A percentile compares a stretch with the other conserved stretches of the same genome.
phyloP scores from a whole-genome alignment of 129 eudicot species.

The Flaveria robusta region DNA sequence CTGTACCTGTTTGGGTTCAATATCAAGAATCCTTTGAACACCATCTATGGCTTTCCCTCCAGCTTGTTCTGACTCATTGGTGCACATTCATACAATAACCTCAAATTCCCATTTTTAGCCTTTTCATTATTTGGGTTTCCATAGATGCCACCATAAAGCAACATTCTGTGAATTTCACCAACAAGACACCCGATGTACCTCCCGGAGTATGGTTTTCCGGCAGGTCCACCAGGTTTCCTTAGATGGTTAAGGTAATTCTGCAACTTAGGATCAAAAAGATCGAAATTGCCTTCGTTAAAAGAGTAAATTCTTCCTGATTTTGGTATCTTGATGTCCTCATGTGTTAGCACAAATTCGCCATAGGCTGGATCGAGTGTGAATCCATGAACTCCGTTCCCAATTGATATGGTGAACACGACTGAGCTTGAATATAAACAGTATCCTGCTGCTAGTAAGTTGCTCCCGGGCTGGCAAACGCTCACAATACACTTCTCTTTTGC shows the following conservation, averaged over 20 bases:
- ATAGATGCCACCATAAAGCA: slow-evolving; percentile 81
- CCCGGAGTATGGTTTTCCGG: slow-evolving; percentile 88
- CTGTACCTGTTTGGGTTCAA: slow-evolving; percentile 69
- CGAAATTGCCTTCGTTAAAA: slow-evolving; percentile 88
- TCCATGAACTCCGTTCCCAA: slow-evolving; percentile 76
- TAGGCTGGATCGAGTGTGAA: slow-evolving; percentile 82
- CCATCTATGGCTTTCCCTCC: slow-evolving; percentile 95
- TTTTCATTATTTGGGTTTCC: slow-evolving; percentile 79
- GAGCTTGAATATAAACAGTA: slow-evolving; percentile 94
- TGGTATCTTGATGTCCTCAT: slow-evolving; percentile 79
- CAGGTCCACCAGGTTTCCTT: slow-evolving; percentile 75
- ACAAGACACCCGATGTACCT: slow-evolving; percentile 89
- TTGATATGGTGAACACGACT: slow-evolving; percentile 70
- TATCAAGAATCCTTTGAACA: slow-evolving; percentile 74
- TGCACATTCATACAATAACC: slow-evolving; percentile 95
- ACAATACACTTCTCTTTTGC: slow-evolving; percentile 72
- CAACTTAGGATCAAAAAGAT: slow-evolving; percentile 71
- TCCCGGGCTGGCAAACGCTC: slow-evolving; percentile 94
- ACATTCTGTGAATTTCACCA: slow-evolving; percentile 88
- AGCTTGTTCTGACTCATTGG: slow-evolving; percentile 99
- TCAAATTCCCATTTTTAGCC: slow-evolving; percentile 75
- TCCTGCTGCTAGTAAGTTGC: slow-evolving; percentile 86
- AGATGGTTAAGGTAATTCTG: slow-evolving; percentile 71
- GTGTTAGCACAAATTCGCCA: slow-evolving; percentile 89
- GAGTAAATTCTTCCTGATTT: slow-evolving; percentile 77